These are phyloP conservation scores for Hanseniaspora meyeri DNA, from an alignment of 805 yeast genomes.

Conservation along the genomic window DNA sequence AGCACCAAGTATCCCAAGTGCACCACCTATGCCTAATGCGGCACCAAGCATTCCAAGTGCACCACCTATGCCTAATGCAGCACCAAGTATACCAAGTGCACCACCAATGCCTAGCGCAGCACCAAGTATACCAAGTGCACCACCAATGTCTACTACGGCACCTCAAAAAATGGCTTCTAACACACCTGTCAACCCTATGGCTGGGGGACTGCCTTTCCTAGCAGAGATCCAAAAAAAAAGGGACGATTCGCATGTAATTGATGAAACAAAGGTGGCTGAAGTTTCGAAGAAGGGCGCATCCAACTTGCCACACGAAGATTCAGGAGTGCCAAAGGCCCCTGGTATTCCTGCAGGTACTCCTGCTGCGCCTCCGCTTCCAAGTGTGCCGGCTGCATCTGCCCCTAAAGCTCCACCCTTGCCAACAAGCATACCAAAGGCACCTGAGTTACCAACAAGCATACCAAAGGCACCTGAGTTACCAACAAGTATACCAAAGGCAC, in stretches of 20 bases:
- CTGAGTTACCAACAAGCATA: slow-evolving; percentile 11
- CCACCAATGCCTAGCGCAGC: slow-evolving; percentile 11
- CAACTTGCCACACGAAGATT: neutral
- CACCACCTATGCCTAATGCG: slow-evolving; percentile 17
- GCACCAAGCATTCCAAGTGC: slow-evolving; percentile 13
- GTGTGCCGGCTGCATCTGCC: slow-evolving; percentile 19
- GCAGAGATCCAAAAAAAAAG: slow-evolving; percentile 40
- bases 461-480: slow-evolving; percentile 22
- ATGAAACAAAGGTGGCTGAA: slow-evolving; percentile 21
- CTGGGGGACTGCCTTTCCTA: slow-evolving; percentile 15
- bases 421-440: slow-evolving; percentile 15
- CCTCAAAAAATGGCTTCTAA: neutral
- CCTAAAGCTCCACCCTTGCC: slow-evolving; percentile 17
- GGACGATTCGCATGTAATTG: slow-evolving; percentile 37
- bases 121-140: slow-evolving; percentile 13
- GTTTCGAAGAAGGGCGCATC: slow-evolving; percentile 17
- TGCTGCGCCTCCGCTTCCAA: neutral
- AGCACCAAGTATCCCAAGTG: slow-evolving; percentile 3
- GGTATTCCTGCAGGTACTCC: neutral
- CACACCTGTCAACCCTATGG: slow-evolving; percentile 13
- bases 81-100: slow-evolving; percentile 14
- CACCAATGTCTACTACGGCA: too few relatives aligned
- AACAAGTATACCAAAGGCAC: slow-evolving; percentile 17
- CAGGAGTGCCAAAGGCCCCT: slow-evolving; percentile 6
- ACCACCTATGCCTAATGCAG: slow-evolving; percentile 18